phyloP scores from a whole-genome alignment of 139 green algal species.

The Chlamydomonas sphaeroides region DNA sequence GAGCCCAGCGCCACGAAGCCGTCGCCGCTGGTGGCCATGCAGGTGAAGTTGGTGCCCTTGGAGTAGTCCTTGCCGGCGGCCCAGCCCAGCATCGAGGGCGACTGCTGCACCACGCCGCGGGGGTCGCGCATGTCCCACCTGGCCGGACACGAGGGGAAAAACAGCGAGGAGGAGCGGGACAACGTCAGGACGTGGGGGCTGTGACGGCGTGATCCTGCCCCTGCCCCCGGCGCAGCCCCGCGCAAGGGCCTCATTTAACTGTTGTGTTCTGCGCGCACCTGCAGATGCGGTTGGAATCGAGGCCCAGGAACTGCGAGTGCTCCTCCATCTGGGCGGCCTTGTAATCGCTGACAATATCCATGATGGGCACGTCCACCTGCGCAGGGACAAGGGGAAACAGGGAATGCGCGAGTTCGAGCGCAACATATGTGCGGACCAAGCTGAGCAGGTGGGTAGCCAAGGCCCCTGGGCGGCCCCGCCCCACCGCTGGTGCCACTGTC shows the following conservation, averaged over 20 bases:
- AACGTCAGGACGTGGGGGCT: too few relatives aligned
- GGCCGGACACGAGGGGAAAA: neutral
- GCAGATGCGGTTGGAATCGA: slow-evolving; percentile 87
- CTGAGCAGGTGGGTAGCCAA: too few relatives aligned
- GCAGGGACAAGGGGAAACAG: too few relatives aligned
- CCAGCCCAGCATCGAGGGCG: slow-evolving; percentile 66
- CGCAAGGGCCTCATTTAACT: too few relatives aligned
- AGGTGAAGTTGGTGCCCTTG: slow-evolving; percentile 84
- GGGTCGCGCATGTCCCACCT: slow-evolving; percentile 88
- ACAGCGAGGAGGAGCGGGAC: too few relatives aligned
- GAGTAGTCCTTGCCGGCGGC: slow-evolving; percentile 91
- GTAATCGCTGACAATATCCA: slow-evolving; percentile 80
- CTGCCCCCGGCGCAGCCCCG: too few relatives aligned
- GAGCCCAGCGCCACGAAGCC: slow-evolving; percentile 91
- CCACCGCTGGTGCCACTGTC: too few relatives aligned
- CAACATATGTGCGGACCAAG: too few relatives aligned
- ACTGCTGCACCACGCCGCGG: slow-evolving; percentile 66
- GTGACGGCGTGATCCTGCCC: too few relatives aligned
- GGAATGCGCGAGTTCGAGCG: too few relatives aligned
- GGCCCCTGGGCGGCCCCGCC: too few relatives aligned
- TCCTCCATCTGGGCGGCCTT: slow-evolving; percentile 80
- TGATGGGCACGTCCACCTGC: slow-evolving; percentile 76
- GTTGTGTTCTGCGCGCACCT: too few relatives aligned
- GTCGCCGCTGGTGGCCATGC: slow-evolving; percentile 83
- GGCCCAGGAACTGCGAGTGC: slow-evolving; percentile 86